Evolutionary conservation across 768 basidiomycete species (phyloP).

Genomic region (Daedaleopsis sinensis): DNA sequence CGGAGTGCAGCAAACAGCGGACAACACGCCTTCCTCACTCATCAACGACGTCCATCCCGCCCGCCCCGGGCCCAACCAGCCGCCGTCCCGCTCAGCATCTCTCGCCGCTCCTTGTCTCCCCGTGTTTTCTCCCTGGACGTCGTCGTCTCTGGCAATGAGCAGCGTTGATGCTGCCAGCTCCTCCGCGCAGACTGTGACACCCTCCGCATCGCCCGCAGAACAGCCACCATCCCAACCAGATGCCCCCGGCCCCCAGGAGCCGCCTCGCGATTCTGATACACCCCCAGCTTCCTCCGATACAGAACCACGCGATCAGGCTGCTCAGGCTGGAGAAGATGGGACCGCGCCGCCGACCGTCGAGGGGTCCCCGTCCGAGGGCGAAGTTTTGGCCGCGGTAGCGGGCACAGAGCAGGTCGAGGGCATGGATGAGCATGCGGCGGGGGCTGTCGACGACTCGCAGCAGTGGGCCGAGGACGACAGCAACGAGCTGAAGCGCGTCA

Average conservation of each 20-base stretch:
- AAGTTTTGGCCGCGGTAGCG: slow-evolving; percentile 9
- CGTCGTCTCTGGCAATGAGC: slow-evolving; percentile 37
- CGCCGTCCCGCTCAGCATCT: slow-evolving; percentile 6
- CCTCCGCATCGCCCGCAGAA: slow-evolving; percentile 33
- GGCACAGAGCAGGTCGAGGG: slow-evolving; percentile 10
- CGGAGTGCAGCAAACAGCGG: slow-evolving; percentile 31
- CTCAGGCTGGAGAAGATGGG: slow-evolving; percentile 6
- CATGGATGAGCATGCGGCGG: slow-evolving; percentile 10
- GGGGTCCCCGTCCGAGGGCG: slow-evolving; percentile 3
- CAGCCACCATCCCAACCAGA: slow-evolving; percentile 33
- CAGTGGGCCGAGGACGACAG: slow-evolving; percentile 64
- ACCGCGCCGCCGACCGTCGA: slow-evolving; percentile 4
- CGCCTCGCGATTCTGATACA: slow-evolving; percentile 15
- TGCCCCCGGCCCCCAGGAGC: slow-evolving; percentile 13
- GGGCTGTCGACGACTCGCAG: slow-evolving; percentile 57
- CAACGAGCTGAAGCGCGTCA: slow-evolving; percentile 84
- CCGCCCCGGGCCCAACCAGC: slow-evolving; percentile 3
- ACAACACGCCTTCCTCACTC: slow-evolving; percentile 31
- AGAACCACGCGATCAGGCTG: slow-evolving; percentile 22
- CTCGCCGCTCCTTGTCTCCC: slow-evolving; percentile 12
- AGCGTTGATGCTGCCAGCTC: slow-evolving; percentile 42
- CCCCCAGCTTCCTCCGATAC: slow-evolving; percentile 7
- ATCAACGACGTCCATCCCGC: slow-evolving; percentile 27
- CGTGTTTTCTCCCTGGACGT: slow-evolving; percentile 25
- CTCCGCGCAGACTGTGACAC: slow-evolving; percentile 36